A percentile compares a stretch with the other conserved stretches of the same genome.
Evolutionary conservation across 2,329 filamentous ascomycete genomes (phyloP).

Genomic region (Colletotrichum chlorophyti): DNA sequence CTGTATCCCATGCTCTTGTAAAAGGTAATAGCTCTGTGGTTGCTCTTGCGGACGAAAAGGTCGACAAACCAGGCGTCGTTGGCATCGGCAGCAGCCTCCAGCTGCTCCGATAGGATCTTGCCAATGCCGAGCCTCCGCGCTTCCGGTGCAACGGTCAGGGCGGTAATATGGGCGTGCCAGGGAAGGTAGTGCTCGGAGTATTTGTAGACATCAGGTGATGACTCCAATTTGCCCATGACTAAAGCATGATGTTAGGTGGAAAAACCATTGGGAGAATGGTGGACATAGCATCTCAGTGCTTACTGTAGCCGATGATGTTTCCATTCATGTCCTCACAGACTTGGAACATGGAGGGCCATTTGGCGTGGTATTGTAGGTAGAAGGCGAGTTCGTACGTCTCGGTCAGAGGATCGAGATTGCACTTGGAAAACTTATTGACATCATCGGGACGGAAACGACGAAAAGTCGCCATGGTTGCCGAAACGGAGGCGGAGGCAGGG

Average conservation of each 20-base stretch:
- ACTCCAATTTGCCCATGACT: slow-evolving; percentile 98
- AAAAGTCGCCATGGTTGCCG: slow-evolving; percentile 76
- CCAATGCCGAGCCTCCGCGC: slow-evolving; percentile 88
- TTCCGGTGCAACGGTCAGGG: slow-evolving; percentile 87
- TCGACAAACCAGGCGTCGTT: slow-evolving; percentile 95
- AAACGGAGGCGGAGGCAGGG: background rate
- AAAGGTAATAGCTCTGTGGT: slow-evolving; percentile 84
- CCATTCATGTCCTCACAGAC: slow-evolving; percentile 86
- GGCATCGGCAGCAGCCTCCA: slow-evolving; percentile 83
- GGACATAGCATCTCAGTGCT: slow-evolving; percentile 39
- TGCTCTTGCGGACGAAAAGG: slow-evolving; percentile 89
- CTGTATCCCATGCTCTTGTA: slow-evolving; percentile 93
- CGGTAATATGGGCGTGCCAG: slow-evolving; percentile 99
- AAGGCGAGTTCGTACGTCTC: slow-evolving; percentile 97
- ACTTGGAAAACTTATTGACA: slow-evolving; percentile 87
- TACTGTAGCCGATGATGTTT: slow-evolving; percentile 95
- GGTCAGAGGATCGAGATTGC: slow-evolving; percentile 95
- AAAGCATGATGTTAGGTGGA: slow-evolving; percentile 35
- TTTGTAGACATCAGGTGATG: slow-evolving; percentile 76
- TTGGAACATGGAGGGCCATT: slow-evolving; percentile 94
- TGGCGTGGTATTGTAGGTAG: slow-evolving; percentile 94
- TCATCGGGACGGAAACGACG: slow-evolving; percentile 85
- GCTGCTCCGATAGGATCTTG: slow-evolving; percentile 78
- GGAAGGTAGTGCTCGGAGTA: slow-evolving; percentile 91
- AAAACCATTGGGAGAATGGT: slow-evolving; percentile 22